Evolutionary conservation across 2,329 filamentous ascomycete genomes (phyloP).

Genomic region (Fusarium musae): DNA sequence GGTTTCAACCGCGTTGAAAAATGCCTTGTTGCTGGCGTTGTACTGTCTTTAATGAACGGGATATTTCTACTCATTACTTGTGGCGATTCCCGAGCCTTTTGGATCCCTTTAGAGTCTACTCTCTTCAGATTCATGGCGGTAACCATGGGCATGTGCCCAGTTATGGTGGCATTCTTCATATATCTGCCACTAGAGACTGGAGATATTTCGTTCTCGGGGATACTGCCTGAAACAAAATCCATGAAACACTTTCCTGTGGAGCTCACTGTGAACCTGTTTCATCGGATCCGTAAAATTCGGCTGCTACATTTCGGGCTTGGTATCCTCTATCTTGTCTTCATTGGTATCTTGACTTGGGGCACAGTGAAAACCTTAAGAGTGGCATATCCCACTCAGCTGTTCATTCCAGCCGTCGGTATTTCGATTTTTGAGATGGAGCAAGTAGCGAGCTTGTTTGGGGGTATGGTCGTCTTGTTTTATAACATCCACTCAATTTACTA

Average conservation of each 20-base stretch:
- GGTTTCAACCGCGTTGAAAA: accelerated
- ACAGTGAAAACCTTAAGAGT: accelerated
- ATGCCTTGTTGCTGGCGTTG: accelerated
- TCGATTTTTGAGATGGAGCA: not conserved
- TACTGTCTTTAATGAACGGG: accelerated
- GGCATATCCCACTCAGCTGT: not conserved
- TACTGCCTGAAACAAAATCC: not conserved
- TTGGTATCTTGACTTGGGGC: not conserved
- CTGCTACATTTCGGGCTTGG: not conserved
- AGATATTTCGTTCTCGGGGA: not conserved
- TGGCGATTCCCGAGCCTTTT: not conserved
- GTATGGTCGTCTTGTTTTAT: not conserved
- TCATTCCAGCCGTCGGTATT: not conserved
- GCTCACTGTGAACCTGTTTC: accelerated
- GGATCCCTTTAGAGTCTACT: not conserved
- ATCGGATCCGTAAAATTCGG: not conserved
- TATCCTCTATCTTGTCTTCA: not conserved
- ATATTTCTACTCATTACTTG: accelerated
- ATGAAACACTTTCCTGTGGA: accelerated
- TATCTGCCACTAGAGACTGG: not conserved
- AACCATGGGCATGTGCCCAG: accelerated
- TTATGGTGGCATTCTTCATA: not conserved
- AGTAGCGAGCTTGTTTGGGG: not conserved
- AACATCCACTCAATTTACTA: not conserved
- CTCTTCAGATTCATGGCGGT: not conserved